Evolutionary conservation across 805 yeast species (phyloP), one percentile per base, ranked within the genome.

Genomic region (Helenozyma rhizophorensis): DNA sequence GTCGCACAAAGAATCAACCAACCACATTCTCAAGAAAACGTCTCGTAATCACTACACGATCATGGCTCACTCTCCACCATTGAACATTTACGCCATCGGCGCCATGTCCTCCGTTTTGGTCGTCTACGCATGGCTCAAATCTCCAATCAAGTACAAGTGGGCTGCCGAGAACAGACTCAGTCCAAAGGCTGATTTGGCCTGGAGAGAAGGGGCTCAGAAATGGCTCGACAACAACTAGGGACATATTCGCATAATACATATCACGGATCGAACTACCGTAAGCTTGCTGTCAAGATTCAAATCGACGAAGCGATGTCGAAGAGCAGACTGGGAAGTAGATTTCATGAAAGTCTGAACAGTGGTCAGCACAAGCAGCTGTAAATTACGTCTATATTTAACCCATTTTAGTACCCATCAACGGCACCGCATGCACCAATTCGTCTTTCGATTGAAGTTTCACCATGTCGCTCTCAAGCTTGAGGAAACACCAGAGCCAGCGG

Each of bases 401-500:
- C 13, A 30, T 22, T 23, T 40, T 40, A 13, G 33, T 21, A 26
- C 30, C 36, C 16, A 40, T 33, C 27, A 43, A 35, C 11, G 47
- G 47, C 25, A 43, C 23, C 13, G 45, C 44, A 13, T 36, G 30
- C 4, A 44, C 41, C 18, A 40, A 32, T n/a, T 37, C 42, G 22
- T 44, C 53, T 11, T 32, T 39, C 13, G 31, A 32, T 21, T 47
- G 54, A 21, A 61, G 42, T 39, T 64, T 66, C 30, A 54, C 39
- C 54, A 65, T 79, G 52, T 90, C 97, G 19, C 83, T 75, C 45
- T 93, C 97, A 12, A 89, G 61, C 50, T 93, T 81, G 52, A 90
- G 65, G 40, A 85, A 72, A 25, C 88, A 76, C 99, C 99, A 93
- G 32, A 87, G 59, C 78, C 89, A 85, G 52, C 98, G 72, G 60